Base-by-base conservation (phyloP, 2,329 filamentous ascomycete species). In the Magnaporthiopsis poae region DNA sequence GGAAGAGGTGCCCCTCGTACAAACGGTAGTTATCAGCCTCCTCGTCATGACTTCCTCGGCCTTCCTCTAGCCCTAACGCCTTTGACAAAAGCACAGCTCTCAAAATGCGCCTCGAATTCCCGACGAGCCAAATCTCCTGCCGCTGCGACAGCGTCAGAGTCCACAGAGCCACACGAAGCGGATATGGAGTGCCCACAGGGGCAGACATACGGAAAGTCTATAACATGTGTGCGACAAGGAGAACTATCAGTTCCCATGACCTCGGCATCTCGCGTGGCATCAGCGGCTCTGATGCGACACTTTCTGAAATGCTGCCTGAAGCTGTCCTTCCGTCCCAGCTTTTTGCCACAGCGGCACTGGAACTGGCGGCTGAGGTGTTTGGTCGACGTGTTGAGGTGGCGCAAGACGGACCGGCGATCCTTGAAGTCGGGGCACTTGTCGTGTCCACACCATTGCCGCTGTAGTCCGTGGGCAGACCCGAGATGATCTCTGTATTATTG, bases 381-480 rank as follows among this genome's bases (percentile, higher is more conserved):
- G 60, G 27, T 27, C 2, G 60, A 61, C 5, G 60, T 61, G 27
- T 61, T 61, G 60, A 61, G 60, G 12, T 61, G 60, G 27, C 60
- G 60, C 60, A 61, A 12, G 25, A 61, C 27, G 60, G 60, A 61
- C 27, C 60, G 60, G 27, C 60, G 60, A 61, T 61, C 60, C 60
- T 61, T 61, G 9, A 61, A 29, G 60, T 61, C 60, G 27, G 60
- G 15, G 60, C 60, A 61, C 11, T 11, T 25, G 13, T 5, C 21
- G 12, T 18, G 31, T 21, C 60, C 60, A 33, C 60, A 61, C 60
- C 60, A 61, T 27, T 61, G 60, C 25, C 60, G 60, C 27, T 31
- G 60, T 15, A 27, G 5, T 18, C 31, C 7, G 27, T 61, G 60
- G 12, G 25, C 25, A 25, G 25, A 8, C 21, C 27, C 27, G 4